Percentiles rank a stretch among this genome's conserved stretches.
These are phyloP conservation scores for Mycena amicta DNA, from an alignment of 768 basidiomycete genomes.

Conservation along the genomic window DNA sequence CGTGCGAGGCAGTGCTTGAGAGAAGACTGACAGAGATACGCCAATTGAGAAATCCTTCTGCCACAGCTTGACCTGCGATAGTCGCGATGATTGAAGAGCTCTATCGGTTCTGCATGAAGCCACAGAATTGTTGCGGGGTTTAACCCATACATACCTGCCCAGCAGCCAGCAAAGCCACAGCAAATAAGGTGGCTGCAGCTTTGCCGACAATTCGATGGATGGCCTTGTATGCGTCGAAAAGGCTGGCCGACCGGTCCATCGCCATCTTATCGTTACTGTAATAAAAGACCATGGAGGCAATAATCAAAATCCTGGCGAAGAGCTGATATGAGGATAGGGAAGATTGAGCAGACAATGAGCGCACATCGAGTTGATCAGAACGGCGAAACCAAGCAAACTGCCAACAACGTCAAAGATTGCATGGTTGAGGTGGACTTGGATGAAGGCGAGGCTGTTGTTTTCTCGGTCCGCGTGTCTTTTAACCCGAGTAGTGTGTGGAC, in stretches of 20 bases:
- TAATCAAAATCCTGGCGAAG: slow-evolving; percentile 69
- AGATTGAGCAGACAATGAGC: slow-evolving; percentile 26
- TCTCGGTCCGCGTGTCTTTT: slow-evolving; percentile 55
- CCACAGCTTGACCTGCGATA: slow-evolving; percentile 86
- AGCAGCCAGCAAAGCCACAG: slow-evolving; percentile 79
- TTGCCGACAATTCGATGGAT: slow-evolving; percentile 69
- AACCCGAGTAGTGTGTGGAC: slow-evolving; percentile 35
- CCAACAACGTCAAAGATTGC: slow-evolving; percentile 66
- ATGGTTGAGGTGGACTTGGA: slow-evolving; percentile 66
- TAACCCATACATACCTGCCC: slow-evolving; percentile 57
- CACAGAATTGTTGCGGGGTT: neutral
- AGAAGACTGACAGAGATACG: slow-evolving; percentile 61
- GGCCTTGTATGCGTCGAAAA: slow-evolving; percentile 83
- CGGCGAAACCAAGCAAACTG: slow-evolving; percentile 80
- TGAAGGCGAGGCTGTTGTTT: slow-evolving; percentile 57
- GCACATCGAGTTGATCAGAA: slow-evolving; percentile 84
- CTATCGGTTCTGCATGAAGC: slow-evolving; percentile 29
- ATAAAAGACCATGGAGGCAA: slow-evolving; percentile 84
- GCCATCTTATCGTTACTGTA: slow-evolving; percentile 36
- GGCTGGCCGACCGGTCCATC: slow-evolving; percentile 56
- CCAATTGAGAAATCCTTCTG: slow-evolving; percentile 90
- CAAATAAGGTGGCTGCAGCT: slow-evolving; percentile 88
- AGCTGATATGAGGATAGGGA: neutral
- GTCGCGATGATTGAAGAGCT: slow-evolving; percentile 90
- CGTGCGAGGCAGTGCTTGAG: slow-evolving; percentile 24